Conservation (phyloP, 163 green algal species). For the Scenedesmus sp. region DNA sequence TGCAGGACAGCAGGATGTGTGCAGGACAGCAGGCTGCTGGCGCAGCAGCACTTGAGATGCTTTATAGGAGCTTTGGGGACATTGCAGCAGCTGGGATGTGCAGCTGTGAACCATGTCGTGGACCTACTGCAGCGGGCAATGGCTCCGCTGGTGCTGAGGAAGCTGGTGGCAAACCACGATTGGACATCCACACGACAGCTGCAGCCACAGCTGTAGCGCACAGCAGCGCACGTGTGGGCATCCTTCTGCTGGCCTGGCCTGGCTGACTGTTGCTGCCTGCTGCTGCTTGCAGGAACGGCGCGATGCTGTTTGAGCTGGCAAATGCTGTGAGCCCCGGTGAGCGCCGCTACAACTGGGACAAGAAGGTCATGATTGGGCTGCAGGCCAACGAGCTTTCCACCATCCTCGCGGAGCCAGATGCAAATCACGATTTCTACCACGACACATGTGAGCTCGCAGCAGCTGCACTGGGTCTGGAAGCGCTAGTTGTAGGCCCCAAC, state of each 20-base stretch:
- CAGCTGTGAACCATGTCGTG: not conserved
- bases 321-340: not conserved
- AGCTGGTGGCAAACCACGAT: not conserved
- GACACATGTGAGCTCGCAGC: constrained; percentile 32
- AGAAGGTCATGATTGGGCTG: constrained; percentile 31
- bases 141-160: not conserved
- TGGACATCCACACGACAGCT: not conserved
- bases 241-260: not conserved
- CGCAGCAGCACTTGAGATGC: not conserved
- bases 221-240: not conserved
- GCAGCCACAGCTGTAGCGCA: no score
- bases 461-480: not conserved
- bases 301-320: constrained; percentile 47
- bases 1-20: not conserved
- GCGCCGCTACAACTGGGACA: constrained; percentile 41
- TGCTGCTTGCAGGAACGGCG: constrained; percentile 20
- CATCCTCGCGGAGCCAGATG: constrained; percentile 21
- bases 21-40: not conserved
- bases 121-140: no score
- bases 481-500: no score
- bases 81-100: not conserved
- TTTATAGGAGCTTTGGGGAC: not conserved
- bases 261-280: not conserved
- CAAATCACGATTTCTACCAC: constrained; percentile 48
- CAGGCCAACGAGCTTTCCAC: not conserved